Evolutionary conservation across 139 green algal species (phyloP), one percentile per base, ranked within the genome.

Genomic region (Coelastrella sp.): DNA sequence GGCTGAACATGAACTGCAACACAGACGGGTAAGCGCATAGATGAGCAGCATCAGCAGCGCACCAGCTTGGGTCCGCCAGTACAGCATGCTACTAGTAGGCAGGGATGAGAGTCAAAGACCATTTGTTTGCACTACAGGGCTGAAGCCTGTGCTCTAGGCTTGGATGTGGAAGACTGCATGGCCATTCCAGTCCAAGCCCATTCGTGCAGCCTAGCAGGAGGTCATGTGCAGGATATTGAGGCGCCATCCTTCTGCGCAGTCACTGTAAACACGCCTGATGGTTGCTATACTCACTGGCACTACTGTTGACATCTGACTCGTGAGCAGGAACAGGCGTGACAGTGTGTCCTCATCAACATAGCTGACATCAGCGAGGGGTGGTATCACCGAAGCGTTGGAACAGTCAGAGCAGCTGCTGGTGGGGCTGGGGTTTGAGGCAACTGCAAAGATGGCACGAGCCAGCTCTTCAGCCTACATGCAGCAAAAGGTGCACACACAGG

Each of bases 321-420:
- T n/a, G 16, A 88, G 11, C 83, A 88, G 7, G 56, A 88, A 88
- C 54, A 88, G 83, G 16, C 68, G 5, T 32, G 83, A 57, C 66
- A 88, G 68, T 20, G 47, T 68, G 20, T 73, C 68, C 56, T 88
- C 64, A 23, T 66, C 19, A 2, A 88, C 68, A 11, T 80, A 88
- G 17, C 23, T 58, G 68, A 61, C 68, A 7, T 66, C 66, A 68
- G 23, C 16, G 23, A 88, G 68, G 3, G 47, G 83, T 13, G 83
- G 83, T 57, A 88, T 23, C 58, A 14, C 60, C 4, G 59, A 8
- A n/a, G 60, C 57, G 7, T 11, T 19, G 8, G 47, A 14, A 66
- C n/a, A 5, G 13, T 7, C 77, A 19, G 6, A 16, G 54, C 80
- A 57, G 80, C 80, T 65, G 80, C 58, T 23, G 5, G 78, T 54